Evolutionary conservation across 2,329 filamentous ascomycete genomes (phyloP).

Genomic region (Shiraia sp.): DNA sequence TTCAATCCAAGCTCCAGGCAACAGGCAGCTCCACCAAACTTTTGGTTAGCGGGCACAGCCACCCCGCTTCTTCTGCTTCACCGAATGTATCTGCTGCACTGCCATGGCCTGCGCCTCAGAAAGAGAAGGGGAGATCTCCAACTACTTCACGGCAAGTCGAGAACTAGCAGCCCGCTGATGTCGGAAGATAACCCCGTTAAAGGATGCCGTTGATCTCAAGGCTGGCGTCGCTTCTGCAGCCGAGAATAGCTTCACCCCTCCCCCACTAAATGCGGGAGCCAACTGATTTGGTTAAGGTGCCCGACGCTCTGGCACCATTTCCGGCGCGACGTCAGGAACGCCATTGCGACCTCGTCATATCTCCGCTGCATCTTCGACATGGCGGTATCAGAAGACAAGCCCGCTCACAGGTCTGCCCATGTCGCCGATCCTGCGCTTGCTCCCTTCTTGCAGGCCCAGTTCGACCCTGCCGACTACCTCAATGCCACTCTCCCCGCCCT

Average conservation of each 20-base stretch:
- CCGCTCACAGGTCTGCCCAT: constrained; percentile 51
- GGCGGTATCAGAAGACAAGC: constrained; percentile 27
- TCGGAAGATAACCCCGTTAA: too few relatives aligned
- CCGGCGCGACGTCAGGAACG: constrained; percentile 20
- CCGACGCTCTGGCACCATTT: constrained; percentile 17
- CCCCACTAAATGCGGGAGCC: constrained; percentile 17
- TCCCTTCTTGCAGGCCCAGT: constrained; percentile 74
- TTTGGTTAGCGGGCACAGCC: constrained; percentile 10
- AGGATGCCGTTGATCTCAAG: too few relatives aligned
- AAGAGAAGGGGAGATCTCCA: background rate
- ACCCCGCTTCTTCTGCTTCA: constrained; percentile 4
- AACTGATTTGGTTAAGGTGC: constrained; percentile 8
- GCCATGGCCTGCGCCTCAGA: background rate
- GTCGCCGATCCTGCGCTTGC: constrained; percentile 72
- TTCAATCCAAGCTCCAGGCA: constrained; percentile 20
- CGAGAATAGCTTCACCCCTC: too few relatives aligned
- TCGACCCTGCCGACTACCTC: constrained; percentile 84
- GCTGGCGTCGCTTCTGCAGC: too few relatives aligned
- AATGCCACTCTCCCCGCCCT: constrained; percentile 77
- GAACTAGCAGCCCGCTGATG: too few relatives aligned
- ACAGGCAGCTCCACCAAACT: constrained; percentile 1
- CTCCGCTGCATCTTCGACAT: constrained; percentile 19
- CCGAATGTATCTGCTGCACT: background rate
- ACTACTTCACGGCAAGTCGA: too few relatives aligned
- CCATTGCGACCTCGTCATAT: constrained; percentile 9